Evolutionary conservation across 495 filamentous ascomycete species (phyloP).

Genomic region (Tuber umbilicatum): DNA sequence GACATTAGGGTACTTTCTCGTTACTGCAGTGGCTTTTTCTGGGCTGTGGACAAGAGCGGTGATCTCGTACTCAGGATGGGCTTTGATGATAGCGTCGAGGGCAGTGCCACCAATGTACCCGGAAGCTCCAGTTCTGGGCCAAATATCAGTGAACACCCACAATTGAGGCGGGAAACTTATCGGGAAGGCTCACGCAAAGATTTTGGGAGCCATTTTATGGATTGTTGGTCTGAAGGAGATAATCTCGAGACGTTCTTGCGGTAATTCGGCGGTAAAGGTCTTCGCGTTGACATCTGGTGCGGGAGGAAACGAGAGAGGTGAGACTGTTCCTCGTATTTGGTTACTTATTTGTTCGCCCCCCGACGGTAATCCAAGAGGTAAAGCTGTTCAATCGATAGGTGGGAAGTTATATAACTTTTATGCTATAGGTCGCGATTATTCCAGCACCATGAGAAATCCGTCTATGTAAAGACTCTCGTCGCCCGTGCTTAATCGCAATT

Average conservation of each 20-base stretch:
- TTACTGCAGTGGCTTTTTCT: constrained; percentile 26
- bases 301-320: background rate
- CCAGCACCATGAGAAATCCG: background rate
- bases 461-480: background rate
- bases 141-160: background rate
- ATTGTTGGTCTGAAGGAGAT: constrained; percentile 5
- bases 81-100: constrained; percentile 43
- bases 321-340: background rate
- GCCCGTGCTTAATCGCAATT: background rate
- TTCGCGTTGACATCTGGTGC: background rate
- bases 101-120: constrained; percentile 52
- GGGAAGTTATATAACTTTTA: background rate
- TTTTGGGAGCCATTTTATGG: constrained; percentile 36
- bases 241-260: constrained; percentile 2
- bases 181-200: constrained; percentile 28
- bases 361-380: background rate
- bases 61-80: constrained; percentile 48
- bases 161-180: background rate
- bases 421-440: background rate
- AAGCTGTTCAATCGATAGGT: background rate
- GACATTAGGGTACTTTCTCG: constrained; percentile 47
- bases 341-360: background rate
- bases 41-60: constrained; percentile 47
- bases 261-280: background rate
- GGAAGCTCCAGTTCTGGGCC: constrained; percentile 46